Conservation (phyloP, 2,329 filamentous ascomycete genomes). For the Phyllosticta citriasiana region DNA sequence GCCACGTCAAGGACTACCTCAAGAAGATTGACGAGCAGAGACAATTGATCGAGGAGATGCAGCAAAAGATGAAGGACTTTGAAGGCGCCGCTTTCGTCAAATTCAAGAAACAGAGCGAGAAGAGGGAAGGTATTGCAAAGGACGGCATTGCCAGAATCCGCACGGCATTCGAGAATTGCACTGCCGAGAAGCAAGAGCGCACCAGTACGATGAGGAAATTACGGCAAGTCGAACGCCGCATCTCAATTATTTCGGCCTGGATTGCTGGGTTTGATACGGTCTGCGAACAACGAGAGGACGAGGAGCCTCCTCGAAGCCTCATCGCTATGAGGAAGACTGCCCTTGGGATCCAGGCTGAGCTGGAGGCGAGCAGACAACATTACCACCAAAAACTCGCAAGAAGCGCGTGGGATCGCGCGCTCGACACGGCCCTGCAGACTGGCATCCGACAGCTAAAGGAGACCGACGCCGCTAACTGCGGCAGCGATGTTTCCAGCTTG, state of each 20-base stretch:
- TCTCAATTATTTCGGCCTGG: slow-evolving; percentile 81
- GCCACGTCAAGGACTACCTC: slow-evolving; percentile 97
- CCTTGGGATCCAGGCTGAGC: slow-evolving; percentile 74
- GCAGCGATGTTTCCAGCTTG: slow-evolving; percentile 60
- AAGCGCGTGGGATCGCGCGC: slow-evolving; percentile 73
- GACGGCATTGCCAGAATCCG: slow-evolving; percentile 76
- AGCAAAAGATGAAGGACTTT: slow-evolving; percentile 82
- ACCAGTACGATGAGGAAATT: slow-evolving; percentile 71
- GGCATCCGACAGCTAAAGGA: slow-evolving; percentile 68
- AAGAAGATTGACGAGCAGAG: slow-evolving; percentile 99
- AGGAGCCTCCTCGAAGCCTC: slow-evolving; percentile 56
- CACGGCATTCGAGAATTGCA: slow-evolving; percentile 71
- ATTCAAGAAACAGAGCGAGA: slow-evolving; percentile 82
- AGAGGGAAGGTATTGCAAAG: slow-evolving; percentile 62
- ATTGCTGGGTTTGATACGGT: slow-evolving; percentile 81
- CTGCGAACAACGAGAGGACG: slow-evolving; percentile 60
- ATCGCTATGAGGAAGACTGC: slow-evolving; percentile 76
- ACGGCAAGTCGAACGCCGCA: slow-evolving; percentile 72
- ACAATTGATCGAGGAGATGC: slow-evolving; percentile 90
- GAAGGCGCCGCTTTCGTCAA: slow-evolving; percentile 76
- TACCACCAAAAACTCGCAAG: slow-evolving; percentile 75
- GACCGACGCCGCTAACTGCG: slow-evolving; percentile 54
- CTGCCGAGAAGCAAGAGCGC: slow-evolving; percentile 67
- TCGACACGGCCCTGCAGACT: slow-evolving; percentile 82
- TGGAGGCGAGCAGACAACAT: slow-evolving; percentile 84